Conservation (phyloP, 2,329 filamentous ascomycete species). For the Aspergillus thermomutatus region DNA sequence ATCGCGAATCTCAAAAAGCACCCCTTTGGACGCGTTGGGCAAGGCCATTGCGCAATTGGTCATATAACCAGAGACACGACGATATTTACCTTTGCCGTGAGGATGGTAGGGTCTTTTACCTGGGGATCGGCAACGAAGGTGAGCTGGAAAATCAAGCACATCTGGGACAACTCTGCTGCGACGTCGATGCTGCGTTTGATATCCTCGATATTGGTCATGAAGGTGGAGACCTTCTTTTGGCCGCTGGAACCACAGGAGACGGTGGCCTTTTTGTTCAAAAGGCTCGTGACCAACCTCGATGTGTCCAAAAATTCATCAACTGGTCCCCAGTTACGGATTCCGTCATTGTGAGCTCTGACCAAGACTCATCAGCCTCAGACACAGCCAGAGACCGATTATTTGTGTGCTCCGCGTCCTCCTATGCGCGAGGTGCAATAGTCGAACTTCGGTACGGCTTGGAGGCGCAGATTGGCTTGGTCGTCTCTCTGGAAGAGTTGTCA, state of each 20-base stretch:
- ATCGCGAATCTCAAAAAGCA: constrained; percentile 21
- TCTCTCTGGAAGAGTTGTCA: constrained; percentile 39
- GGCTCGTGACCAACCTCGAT: constrained; percentile 52
- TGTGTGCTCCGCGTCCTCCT: constrained; percentile 62
- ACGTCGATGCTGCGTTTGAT: constrained; percentile 78
- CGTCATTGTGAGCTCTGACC: constrained; percentile 26
- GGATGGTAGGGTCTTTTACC: constrained; percentile 73
- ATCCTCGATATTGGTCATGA: constrained; percentile 60
- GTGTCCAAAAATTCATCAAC: constrained; percentile 61
- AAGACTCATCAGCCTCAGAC: constrained; percentile 15
- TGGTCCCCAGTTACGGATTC: constrained; percentile 55
- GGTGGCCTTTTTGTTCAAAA: constrained; percentile 72
- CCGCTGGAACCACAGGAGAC: constrained; percentile 73
- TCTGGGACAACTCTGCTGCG: constrained; percentile 66
- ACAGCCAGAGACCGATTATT: constrained; percentile 58
- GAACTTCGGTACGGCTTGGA: constrained; percentile 69
- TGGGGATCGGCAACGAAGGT: constrained; percentile 61
- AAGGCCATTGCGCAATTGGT: constrained; percentile 65
- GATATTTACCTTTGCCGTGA: constrained; percentile 83
- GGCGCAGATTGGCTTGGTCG: constrained; percentile 57
- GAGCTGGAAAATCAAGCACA: constrained; percentile 56
- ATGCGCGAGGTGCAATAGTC: constrained; percentile 57
- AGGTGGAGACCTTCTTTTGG: constrained; percentile 73
- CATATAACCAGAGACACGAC: constrained; percentile 64
- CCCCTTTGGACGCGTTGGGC: constrained; percentile 85